Base-by-base conservation (phyloP, 495 filamentous ascomycete genomes). In the Diplogelasinospora grovesii region DNA sequence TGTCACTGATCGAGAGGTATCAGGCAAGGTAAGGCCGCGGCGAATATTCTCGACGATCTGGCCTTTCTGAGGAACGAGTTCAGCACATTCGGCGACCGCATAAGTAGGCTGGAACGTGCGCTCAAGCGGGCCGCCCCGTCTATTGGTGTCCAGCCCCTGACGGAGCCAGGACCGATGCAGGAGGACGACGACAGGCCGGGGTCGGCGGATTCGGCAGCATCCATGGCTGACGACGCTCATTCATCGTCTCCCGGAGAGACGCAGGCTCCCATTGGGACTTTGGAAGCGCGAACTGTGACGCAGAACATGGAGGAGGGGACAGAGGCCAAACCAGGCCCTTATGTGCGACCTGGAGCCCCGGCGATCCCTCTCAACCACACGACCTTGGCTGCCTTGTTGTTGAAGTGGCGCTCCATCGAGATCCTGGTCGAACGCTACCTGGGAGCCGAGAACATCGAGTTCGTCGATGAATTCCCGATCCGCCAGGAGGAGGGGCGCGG, bases 291-390 rank as follows among this genome's bases (percentile, higher is more conserved):
- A 14, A 48, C 15, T 3, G 57, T 54, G 47, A 47, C 55, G n/a
- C 50, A 48, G 36, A 43, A 58, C 40, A 58, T 66, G 52, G 61
- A 68, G 28, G 64, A 70, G 16, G 66, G 68, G 25, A 55, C 56
- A 31, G 69, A 73, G 45, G 55, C 53, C 3, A 60, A 65, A 32
- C 65, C 66, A 0, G 71, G 69, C 3, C 67, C 66, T 8, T 43
- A 57, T n/a, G 63, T 71, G 13, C 57, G 47, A 8, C 66, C 71
- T 0, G 75, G 73, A 31, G 70, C 74, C 20, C 69, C 79, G 11
- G 75, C 77, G 2, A 83, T 93, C 33, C 82, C 83, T 0, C 68
- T 75, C 5, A 83, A 87, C 25, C 88, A 95, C 53, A 86, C 83
- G 2, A 93, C 86, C 0, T 77, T 84, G 19, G 86, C 88, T 1